Evolutionary conservation across 2,329 filamentous ascomycete genomes (phyloP).

Genomic region (Exophiala dermatitidis): DNA sequence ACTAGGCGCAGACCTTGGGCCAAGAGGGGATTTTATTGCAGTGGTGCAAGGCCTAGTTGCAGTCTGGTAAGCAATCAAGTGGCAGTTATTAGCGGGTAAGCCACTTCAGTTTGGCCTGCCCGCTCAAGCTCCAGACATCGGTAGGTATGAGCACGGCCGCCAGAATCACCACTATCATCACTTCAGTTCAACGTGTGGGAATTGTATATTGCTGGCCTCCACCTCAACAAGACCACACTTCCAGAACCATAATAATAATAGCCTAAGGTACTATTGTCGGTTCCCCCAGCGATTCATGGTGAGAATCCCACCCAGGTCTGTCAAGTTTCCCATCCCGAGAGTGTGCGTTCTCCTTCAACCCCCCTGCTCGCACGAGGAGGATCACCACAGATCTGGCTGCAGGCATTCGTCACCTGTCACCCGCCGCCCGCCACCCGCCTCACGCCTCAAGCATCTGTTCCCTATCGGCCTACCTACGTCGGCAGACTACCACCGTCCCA

Average conservation of each 20-base stretch:
- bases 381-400: conserved; percentile 18
- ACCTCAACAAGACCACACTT: no score
- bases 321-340: conserved; percentile 1
- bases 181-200: no score
- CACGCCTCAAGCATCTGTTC: no score
- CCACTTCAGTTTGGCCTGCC: neutral
- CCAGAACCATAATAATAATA: no score
- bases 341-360: conserved; percentile 2
- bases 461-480: no score
- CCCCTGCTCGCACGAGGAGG: conserved; percentile 6
- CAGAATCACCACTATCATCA: no score
- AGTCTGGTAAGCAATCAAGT: no score
- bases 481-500: neutral
- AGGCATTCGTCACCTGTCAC: conserved; percentile 16
- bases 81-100: neutral
- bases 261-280: neutral
- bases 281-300: neutral
- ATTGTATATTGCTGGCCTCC: no score
- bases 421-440: neutral
- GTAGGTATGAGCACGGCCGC: no score
- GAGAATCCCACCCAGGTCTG: neutral
- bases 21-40: neutral
- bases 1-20: neutral
- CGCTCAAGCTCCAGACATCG: neutral
- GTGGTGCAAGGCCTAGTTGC: no score